Conservation (phyloP, 805 yeast species). For the Pichia exigua region DNA sequence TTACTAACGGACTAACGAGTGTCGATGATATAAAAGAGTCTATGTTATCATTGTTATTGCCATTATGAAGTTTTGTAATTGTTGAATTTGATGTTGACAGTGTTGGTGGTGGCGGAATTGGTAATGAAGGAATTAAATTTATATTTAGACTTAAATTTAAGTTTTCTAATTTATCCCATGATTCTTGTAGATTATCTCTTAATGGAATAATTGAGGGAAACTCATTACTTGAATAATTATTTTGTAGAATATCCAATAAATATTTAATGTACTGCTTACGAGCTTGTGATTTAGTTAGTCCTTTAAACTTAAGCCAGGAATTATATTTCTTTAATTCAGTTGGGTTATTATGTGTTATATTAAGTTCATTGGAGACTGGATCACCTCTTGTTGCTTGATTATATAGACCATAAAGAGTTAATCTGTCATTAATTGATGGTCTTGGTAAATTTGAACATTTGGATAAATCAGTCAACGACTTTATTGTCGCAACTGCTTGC, state of each 20-base stretch:
- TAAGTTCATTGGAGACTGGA: conserved; percentile 56
- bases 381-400: conserved; percentile 89
- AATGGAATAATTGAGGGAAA: conserved; percentile 50
- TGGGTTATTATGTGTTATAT: conserved; percentile 52
- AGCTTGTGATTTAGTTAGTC: conserved; percentile 61
- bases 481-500: conserved; percentile 73
- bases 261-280: conserved; percentile 61
- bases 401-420: conserved; percentile 69
- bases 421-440: conserved; percentile 66
- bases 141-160: not conserved
- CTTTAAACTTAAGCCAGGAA: conserved; percentile 75
- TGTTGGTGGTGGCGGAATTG: not conserved
- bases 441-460: conserved; percentile 59
- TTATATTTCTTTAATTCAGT: conserved; percentile 75
- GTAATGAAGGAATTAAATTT: not conserved
- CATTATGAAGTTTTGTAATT: not conserved
- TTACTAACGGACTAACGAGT: not conserved
- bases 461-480: conserved; percentile 59
- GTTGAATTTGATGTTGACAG: not conserved
- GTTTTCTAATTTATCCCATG: conserved; percentile 53
- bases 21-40: not conserved
- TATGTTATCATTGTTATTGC: not conserved
- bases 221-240: conserved; percentile 50
- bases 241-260: conserved; percentile 64
- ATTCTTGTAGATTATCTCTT: conserved; percentile 49